These are phyloP conservation scores for Paramecium primaurelia DNA, from an alignment of 73 alveolate genomes.

Conservation along the genomic window DNA sequence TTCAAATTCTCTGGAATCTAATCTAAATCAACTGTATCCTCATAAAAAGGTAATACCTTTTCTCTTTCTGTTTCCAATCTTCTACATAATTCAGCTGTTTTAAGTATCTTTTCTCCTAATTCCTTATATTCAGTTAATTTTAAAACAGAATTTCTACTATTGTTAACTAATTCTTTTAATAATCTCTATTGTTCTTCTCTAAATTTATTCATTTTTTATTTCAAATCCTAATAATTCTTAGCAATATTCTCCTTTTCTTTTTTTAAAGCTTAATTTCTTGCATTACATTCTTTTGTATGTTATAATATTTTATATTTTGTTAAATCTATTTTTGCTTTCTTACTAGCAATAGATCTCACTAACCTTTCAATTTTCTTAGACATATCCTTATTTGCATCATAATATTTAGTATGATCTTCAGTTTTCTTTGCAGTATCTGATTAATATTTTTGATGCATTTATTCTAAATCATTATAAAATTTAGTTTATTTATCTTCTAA, in stretches of 20 bases:
- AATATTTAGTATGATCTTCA: slow-evolving; percentile 78
- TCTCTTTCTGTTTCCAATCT: slow-evolving; percentile 97
- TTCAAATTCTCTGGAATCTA: slow-evolving; percentile 78
- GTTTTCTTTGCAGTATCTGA: slow-evolving; percentile 90
- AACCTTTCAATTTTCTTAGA: slow-evolving; percentile 78
- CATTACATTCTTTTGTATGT: slow-evolving; percentile 93
- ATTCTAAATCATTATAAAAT: slow-evolving; percentile 77
- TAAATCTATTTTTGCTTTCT: slow-evolving; percentile 79
- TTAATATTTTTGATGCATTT: slow-evolving; percentile 74
- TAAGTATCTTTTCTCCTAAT: slow-evolving; percentile 91
- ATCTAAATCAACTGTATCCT: slow-evolving; percentile 83
- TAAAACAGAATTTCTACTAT: slow-evolving; percentile 89
- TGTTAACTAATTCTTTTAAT: slow-evolving; percentile 86
- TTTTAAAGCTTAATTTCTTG: slow-evolving; percentile 88
- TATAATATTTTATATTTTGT: slow-evolving; percentile 87
- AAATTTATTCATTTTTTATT: slow-evolving; percentile 91
- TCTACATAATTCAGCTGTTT: slow-evolving; percentile 96
- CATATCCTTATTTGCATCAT: slow-evolving; percentile 77
- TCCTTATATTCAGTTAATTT: slow-evolving; percentile 89
- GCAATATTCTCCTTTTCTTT: slow-evolving; percentile 91
- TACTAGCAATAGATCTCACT: slow-evolving; percentile 78
- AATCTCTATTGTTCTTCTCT: slow-evolving; percentile 94
- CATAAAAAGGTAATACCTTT: slow-evolving; percentile 95
- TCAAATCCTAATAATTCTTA: slow-evolving; percentile 90
- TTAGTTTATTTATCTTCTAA: slow-evolving; percentile 77